These are phyloP conservation scores for Diplocarpon mali DNA, from an alignment of 2,329 filamentous ascomycete species.

Conservation along the genomic window DNA sequence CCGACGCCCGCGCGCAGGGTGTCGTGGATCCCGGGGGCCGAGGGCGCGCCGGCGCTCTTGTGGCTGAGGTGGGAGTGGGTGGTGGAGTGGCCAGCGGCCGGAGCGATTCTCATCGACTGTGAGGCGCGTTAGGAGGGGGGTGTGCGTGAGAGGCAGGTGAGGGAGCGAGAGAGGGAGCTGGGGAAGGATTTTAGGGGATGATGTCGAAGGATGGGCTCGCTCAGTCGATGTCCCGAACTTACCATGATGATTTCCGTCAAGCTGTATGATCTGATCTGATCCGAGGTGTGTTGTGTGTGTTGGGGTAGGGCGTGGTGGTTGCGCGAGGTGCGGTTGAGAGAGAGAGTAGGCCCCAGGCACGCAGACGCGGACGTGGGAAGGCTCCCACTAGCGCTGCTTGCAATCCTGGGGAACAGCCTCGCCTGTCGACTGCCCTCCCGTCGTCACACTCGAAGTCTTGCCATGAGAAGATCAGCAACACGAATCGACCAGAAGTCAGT, in stretches of 20 bases:
- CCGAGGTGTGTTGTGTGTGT: conserved; percentile 1
- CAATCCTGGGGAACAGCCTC: conserved; percentile 4
- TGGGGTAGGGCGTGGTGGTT: conserved; percentile 3
- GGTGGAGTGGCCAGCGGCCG: conserved; percentile 53
- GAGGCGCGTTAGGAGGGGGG: conserved; percentile 1
- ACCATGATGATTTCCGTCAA: conserved; percentile 18
- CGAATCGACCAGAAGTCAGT: conserved; percentile 3
- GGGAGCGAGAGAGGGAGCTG: neutral
- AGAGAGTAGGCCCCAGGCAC: conserved; percentile 17
- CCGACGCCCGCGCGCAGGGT: conserved; percentile 77
- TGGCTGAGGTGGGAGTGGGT: conserved; percentile 50
- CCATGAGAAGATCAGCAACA: conserved; percentile 15
- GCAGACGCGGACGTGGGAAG: conserved; percentile 16
- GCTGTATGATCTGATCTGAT: neutral
- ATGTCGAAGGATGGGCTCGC: neutral
- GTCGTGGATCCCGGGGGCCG: conserved; percentile 87
- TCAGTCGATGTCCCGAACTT: conserved; percentile 6
- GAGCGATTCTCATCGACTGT: conserved; percentile 84
- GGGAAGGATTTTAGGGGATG: neutral
- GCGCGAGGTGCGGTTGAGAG: conserved; percentile 10
- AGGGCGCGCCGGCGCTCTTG: conserved; percentile 63
- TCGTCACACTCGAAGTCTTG: conserved; percentile 5
- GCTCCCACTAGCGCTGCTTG: conserved; percentile 11
- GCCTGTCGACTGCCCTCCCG: conserved; percentile 15
- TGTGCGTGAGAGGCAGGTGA: conserved; percentile 1